Percentiles rank a stretch among this genome's conserved stretches.
Evolutionary conservation across 805 yeast species (phyloP).

Genomic region (Teunomyces stri): DNA sequence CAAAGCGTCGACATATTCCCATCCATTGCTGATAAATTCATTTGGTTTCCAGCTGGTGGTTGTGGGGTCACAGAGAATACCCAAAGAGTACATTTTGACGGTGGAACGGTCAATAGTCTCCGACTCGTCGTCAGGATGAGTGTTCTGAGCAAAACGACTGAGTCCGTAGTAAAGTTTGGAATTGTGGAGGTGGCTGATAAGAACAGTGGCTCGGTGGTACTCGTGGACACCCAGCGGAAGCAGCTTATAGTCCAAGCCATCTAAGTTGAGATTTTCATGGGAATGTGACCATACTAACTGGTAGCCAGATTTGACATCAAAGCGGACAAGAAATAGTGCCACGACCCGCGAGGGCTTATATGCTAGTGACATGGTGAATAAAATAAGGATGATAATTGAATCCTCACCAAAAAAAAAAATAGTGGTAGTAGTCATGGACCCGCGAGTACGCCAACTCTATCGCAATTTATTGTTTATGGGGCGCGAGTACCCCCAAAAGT

Average conservation of each 20-base stretch:
- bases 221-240: constrained; percentile 44
- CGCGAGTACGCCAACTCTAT: constrained; percentile 21
- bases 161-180: constrained; percentile 33
- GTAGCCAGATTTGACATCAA: constrained; percentile 36
- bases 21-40: constrained; percentile 37
- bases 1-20: constrained; percentile 42
- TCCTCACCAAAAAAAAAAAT: not conserved
- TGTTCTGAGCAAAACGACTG: constrained; percentile 29
- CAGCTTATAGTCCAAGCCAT: constrained; percentile 37
- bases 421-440: constrained; percentile 17
- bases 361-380: not conserved
- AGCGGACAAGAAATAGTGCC: constrained; percentile 34
- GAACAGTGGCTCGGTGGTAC: constrained; percentile 24
- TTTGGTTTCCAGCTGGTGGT: constrained; percentile 37
- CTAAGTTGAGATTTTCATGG: constrained; percentile 16
- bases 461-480: constrained; percentile 33
- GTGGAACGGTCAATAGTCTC: constrained; percentile 13
- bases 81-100: constrained; percentile 64
- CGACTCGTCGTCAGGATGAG: constrained; percentile 5
- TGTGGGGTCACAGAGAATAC: constrained; percentile 51
- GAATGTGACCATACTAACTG: constrained; percentile 35
- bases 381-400: not conserved
- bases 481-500: constrained; percentile 30
- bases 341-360: constrained; percentile 24
- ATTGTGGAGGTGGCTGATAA: constrained; percentile 26